Conservation (phyloP, 441 rosid genomes). For the Lepidium campestre region DNA sequence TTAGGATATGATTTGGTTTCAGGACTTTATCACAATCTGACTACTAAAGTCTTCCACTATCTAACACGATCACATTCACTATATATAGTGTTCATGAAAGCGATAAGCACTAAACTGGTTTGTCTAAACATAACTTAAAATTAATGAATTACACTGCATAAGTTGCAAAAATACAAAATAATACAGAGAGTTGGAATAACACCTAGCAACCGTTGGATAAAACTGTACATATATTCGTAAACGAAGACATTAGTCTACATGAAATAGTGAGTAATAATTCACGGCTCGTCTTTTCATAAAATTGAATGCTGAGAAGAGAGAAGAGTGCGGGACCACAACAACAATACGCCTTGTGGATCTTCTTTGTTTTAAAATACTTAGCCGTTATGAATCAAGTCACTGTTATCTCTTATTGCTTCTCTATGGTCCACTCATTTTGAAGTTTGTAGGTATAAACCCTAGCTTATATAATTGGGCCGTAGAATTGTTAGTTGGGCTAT, state of each 20-base stretch:
- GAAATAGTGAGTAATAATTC: slow-evolving; percentile 11
- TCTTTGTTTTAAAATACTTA: background rate
- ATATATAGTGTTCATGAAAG: background rate
- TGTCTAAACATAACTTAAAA: background rate
- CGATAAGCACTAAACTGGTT: background rate
- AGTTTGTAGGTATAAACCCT: slow-evolving; percentile 18
- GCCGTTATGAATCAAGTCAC: slow-evolving; percentile 11
- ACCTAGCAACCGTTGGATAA: too few relatives aligned
- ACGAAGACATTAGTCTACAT: background rate
- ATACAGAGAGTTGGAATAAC: too few relatives aligned
- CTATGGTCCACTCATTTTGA: slow-evolving; percentile 4
- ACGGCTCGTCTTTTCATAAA: slow-evolving; percentile 24
- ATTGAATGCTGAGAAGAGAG: slow-evolving; percentile 3
- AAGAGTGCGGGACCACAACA: slow-evolving; percentile 12
- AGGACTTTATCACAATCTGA: background rate
- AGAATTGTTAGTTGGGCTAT: slow-evolving; percentile 9
- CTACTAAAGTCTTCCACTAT: background rate
- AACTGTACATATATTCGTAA: background rate
- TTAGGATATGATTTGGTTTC: slow-evolving; percentile 1
- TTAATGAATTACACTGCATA: too few relatives aligned
- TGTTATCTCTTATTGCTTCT: background rate
- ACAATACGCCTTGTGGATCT: slow-evolving; percentile 3
- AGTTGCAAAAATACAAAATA: too few relatives aligned
- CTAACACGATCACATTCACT: background rate
- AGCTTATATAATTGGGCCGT: too few relatives aligned